These are phyloP conservation scores for Calonectria leucothoes DNA, from an alignment of 2,329 filamentous ascomycete species.

Conservation along the genomic window DNA sequence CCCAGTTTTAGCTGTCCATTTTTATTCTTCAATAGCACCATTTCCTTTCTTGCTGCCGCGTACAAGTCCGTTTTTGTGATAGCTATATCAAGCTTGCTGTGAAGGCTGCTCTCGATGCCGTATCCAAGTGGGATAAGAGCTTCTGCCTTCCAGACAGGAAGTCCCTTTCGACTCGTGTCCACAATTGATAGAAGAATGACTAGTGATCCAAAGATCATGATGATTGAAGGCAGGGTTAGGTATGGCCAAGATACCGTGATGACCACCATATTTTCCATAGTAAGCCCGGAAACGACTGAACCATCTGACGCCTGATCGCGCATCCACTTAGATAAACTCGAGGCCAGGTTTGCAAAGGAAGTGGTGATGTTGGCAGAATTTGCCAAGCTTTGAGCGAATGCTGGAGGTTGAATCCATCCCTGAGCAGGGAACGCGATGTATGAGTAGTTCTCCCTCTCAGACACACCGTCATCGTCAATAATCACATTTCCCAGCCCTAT, in stretches of 20 bases:
- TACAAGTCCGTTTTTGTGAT: neutral
- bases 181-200: neutral
- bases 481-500: neutral
- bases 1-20: neutral
- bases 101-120: neutral
- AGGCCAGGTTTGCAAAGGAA: conserved; percentile 2
- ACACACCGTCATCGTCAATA: neutral
- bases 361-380: neutral
- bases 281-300: neutral
- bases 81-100: neutral
- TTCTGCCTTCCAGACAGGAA: neutral
- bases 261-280: neutral
- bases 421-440: neutral
- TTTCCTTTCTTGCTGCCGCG: neutral
- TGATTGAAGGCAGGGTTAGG: neutral
- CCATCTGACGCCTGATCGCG: neutral
- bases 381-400: neutral
- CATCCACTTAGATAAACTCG: conserved; percentile 29
- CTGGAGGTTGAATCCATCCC: neutral
- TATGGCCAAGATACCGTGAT: conserved; percentile 17
- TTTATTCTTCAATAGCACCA: neutral
- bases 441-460: neutral
- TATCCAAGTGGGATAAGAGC: neutral
- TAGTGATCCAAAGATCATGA: neutral
- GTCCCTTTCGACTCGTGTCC: conserved; percentile 1